Evolutionary conservation across 192 early-diverging fungal species (phyloP), one percentile per base, ranked within the genome.

Genomic region (Spinellus fusiger): DNA sequence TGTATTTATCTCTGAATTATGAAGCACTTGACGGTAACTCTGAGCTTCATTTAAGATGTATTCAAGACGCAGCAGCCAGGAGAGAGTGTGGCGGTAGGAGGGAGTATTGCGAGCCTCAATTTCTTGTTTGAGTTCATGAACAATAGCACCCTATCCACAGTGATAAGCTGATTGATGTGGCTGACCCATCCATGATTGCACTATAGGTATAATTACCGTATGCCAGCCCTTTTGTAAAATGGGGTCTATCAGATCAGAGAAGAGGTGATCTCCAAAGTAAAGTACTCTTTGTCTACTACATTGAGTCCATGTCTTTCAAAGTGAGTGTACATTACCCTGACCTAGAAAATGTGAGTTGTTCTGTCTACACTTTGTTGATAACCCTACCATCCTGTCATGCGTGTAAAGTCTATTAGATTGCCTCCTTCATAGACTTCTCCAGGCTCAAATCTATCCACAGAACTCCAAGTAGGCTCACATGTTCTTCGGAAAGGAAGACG

Each of bases 201-300:
- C 22, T 22, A 48, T 2, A 47, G 10, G 26, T 44, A 27, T 18
- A 48, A 20, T 18, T 50, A 69, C 61, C 2, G 84, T 85, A 25
- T 71, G 71, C 84, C 84, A 85, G 3, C 84, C 84, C 61, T 76
- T 76, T 58, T 85, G 84, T 27, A 82, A 67, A 2, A 77, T 77
- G 12, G 84, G 79, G 37, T 85, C 84, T 35, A 78, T 74, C 15
- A 85, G 66, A 44, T 85, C 84, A 44, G 81, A 83, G 66, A 79
- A 85, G 1, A 85, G 61, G 57, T 85, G 84, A 61, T 85, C 84
- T 63, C 84, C 84, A 63, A 85, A 71, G 58, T 85, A 85, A 53
- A 85, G 69, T 6, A 85, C 80, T 56, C 68, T 79, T 56, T 77
- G 77, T 49, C 81, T 68, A 48, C 13, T 12, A 26, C n/a, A 23